phyloP scores from a whole-genome alignment of 768 basidiomycete species.

The Tephrocybe sp. region DNA sequence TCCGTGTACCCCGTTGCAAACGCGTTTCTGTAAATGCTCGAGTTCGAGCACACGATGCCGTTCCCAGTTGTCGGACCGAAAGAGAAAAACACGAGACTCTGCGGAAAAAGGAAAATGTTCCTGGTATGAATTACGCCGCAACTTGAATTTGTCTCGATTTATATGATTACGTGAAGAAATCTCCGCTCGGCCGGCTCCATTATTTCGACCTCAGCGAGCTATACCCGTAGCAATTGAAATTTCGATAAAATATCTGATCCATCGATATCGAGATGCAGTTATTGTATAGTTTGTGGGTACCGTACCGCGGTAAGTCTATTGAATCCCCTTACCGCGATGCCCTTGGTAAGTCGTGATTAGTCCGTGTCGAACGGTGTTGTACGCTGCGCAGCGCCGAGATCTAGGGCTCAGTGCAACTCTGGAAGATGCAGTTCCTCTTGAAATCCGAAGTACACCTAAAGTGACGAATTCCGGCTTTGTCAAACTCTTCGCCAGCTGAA shows the following conservation, averaged over 20 bases:
- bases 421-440: not conserved
- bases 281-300: too few relatives aligned
- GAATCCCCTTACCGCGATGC: too few relatives aligned
- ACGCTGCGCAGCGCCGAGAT: not conserved
- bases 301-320: too few relatives aligned
- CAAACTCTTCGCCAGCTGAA: not conserved
- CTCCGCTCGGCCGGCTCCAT: not conserved
- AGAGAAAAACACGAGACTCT: not conserved
- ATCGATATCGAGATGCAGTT: too few relatives aligned
- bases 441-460: not conserved
- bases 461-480: not conserved
- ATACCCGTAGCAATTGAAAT: too few relatives aligned
- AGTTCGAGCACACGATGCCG: not conserved
- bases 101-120: not conserved
- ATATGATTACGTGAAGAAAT: not conserved
- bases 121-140: too few relatives aligned
- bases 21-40: too few relatives aligned
- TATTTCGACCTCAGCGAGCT: not conserved
- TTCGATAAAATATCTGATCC: not conserved
- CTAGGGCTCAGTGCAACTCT: too few relatives aligned
- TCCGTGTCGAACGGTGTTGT: not conserved
- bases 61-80: not conserved
- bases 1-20: not conserved
- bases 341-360: too few relatives aligned
- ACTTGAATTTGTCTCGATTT: slow-evolving; percentile 11